These are phyloP conservation scores for Pichia sp. DNA, from an alignment of 1,139 yeast genomes.

Conservation along the genomic window DNA sequence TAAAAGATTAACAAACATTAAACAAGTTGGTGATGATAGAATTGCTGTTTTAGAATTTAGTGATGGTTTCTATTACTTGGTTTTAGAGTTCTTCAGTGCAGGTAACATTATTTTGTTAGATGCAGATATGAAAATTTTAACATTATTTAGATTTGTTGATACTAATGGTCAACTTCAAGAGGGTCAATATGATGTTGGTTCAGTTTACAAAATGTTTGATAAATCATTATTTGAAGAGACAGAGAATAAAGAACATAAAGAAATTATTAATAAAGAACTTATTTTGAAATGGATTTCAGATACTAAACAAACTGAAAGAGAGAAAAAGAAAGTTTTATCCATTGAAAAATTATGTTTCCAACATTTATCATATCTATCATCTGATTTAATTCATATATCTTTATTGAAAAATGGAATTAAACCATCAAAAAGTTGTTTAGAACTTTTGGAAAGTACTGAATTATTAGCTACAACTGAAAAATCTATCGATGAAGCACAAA, in stretches of 20 bases:
- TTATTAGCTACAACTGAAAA: slow-evolving; percentile 31
- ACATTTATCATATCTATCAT: slow-evolving; percentile 67
- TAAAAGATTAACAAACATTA: slow-evolving; percentile 64
- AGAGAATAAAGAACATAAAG: slow-evolving; percentile 15
- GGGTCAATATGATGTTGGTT: slow-evolving; percentile 67
- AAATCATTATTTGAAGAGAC: slow-evolving; percentile 38
- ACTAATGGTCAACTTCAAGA: slow-evolving; percentile 43
- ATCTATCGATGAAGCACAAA: slow-evolving; percentile 48
- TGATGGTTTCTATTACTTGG: slow-evolving; percentile 72
- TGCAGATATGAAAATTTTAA: slow-evolving; percentile 56
- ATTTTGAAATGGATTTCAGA: slow-evolving; percentile 45
- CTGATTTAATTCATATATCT: slow-evolving; percentile 64
- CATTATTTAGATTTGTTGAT: slow-evolving; percentile 73
- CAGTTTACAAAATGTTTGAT: slow-evolving; percentile 57
- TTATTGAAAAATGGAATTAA: slow-evolving; percentile 43
- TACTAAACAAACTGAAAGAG: slow-evolving; percentile 23
- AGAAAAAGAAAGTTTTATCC: slow-evolving; percentile 47
- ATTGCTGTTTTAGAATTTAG: slow-evolving; percentile 75
- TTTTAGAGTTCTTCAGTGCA: slow-evolving; percentile 88
- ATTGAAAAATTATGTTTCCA: slow-evolving; percentile 67
- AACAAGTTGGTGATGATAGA: slow-evolving; percentile 74
- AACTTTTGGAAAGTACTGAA: slow-evolving; percentile 22
- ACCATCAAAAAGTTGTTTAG: slow-evolving; percentile 28
- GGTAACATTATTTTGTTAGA: slow-evolving; percentile 83
- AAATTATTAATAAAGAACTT: slow-evolving; percentile 32